Evolutionary conservation across 768 basidiomycete genomes (phyloP).

Genomic region (Clathrus columnatus): DNA sequence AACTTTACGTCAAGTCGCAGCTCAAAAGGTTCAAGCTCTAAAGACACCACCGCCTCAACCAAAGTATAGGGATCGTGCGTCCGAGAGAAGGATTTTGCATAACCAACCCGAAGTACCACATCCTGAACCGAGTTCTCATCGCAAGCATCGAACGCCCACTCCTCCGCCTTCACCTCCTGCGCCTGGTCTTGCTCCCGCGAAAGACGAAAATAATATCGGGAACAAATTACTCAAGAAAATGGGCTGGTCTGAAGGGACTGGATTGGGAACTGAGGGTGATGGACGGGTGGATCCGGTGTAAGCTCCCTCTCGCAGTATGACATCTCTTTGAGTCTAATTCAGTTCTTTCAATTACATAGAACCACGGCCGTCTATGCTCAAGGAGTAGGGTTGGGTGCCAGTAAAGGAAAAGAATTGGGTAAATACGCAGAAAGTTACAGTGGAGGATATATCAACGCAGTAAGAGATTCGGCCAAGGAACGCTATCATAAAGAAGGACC

Average conservation of each 20-base stretch:
- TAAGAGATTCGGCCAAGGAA: conserved; percentile 11
- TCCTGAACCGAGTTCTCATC: conserved; percentile 30
- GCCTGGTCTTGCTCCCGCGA: conserved; percentile 55
- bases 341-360: conserved; percentile 28
- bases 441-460: conserved; percentile 42
- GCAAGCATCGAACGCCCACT: conserved; percentile 28
- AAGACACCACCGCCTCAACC: conserved; percentile 41
- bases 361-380: conserved; percentile 80
- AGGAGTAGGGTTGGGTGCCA: conserved; percentile 87
- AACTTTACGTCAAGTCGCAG: conserved; percentile 62
- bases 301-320: conserved; percentile 21
- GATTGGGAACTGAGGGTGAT: conserved; percentile 73
- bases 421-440: conserved; percentile 61
- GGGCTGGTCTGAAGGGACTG: conserved; percentile 92
- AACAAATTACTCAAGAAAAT: conserved; percentile 94
- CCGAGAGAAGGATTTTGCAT: conserved; percentile 82
- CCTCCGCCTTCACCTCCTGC: conserved; percentile 55
- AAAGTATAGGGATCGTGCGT: conserved; percentile 93
- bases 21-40: conserved; percentile 48
- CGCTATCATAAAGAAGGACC: conserved; percentile 8
- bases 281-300: conserved; percentile 86
- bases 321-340: conserved; percentile 7
- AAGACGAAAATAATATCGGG: conserved; percentile 82
- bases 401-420: conserved; percentile 77
- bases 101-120: conserved; percentile 85